Base-by-base conservation (phyloP, 192 early-diverging fungal species). In the Backusella sp. region DNA sequence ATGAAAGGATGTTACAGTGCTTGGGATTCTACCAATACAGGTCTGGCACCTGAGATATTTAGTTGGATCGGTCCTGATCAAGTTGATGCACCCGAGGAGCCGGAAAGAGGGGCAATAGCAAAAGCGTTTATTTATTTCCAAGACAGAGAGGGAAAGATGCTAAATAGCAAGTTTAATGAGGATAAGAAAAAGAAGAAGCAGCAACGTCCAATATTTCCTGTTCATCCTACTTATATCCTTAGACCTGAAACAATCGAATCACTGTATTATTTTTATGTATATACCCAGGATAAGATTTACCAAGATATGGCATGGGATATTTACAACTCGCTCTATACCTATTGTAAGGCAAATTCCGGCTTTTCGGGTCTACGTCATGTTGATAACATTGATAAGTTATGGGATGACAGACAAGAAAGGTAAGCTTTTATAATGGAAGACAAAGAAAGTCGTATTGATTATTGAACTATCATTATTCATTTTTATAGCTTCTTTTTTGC, bases 401-500 rank as follows among this genome's bases (percentile, higher is more conserved):
- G 85, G 69, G 85, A 88, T 70, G 72, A 89, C 66, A 81, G 78
- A 28, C 82, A 87, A 82, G 88, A 89, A 71, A 89, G 87, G 87
- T 87, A 85, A 36, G 52, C 0, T 34, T 32, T 1, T 74, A 32
- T 66, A 26, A 49, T 46, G 3, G 5, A 23, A 59, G 1, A 35
- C 1, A 36, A 32, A 52, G 28, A 44, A 0, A 19, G 17, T 34
- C 56, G 28, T 56, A 56, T 17, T 17, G 12, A 44, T 17, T 44
- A 44, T 17, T 44, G 15, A 44, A 17, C 8, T 23, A 12, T 49
- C 17, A 17, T 32, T n/a, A 52, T 19, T 26, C 19, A 66, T 17
- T 32, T 62, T 26, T 37, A 0, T 41, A 91, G 92, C 44, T 98
- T 96, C 83, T 96, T 98, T 77, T 80, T 97, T 73, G 96, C 96